Evolutionary conservation across 2,329 filamentous ascomycete genomes (phyloP).

Genomic region (Colletotrichum sp.): DNA sequence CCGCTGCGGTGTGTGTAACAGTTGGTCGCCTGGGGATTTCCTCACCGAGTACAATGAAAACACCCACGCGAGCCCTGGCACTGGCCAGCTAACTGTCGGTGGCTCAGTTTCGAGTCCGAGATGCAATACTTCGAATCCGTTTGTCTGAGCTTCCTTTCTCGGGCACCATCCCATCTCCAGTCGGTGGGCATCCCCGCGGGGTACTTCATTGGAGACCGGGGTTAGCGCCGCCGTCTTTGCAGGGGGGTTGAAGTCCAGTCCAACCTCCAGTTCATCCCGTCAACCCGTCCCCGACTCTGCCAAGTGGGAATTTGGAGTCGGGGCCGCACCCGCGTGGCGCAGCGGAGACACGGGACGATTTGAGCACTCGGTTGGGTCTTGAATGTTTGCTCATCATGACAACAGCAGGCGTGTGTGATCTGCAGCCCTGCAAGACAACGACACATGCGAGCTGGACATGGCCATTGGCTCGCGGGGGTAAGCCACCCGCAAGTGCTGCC

Average conservation of each 20-base stretch:
- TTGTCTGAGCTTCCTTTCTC: not conserved
- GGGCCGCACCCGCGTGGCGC: not conserved
- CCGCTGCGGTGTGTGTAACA: not conserved
- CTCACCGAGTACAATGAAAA: not conserved
- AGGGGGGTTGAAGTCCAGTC: not conserved
- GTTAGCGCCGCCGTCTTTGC: not conserved
- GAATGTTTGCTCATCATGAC: not conserved
- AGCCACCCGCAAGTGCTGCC: conserved; percentile 4
- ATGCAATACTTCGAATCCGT: not conserved
- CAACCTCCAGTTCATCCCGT: not conserved
- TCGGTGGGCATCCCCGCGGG: not conserved
- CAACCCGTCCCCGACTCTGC: not conserved
- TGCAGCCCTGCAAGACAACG: not conserved
- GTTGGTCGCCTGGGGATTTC: not conserved
- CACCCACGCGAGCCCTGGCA: not conserved
- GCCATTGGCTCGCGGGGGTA: not conserved
- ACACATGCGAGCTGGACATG: not conserved
- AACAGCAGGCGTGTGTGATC: not conserved
- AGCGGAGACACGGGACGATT: not conserved
- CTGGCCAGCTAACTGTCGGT: not conserved
- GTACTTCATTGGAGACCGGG: not conserved
- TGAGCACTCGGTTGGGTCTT: not conserved
- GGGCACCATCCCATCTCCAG: not conserved
- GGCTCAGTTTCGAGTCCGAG: not conserved
- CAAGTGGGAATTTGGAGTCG: not conserved